phyloP scores from a whole-genome alignment of 306 rosid species.

The Pterocarpus macrocarpus region DNA sequence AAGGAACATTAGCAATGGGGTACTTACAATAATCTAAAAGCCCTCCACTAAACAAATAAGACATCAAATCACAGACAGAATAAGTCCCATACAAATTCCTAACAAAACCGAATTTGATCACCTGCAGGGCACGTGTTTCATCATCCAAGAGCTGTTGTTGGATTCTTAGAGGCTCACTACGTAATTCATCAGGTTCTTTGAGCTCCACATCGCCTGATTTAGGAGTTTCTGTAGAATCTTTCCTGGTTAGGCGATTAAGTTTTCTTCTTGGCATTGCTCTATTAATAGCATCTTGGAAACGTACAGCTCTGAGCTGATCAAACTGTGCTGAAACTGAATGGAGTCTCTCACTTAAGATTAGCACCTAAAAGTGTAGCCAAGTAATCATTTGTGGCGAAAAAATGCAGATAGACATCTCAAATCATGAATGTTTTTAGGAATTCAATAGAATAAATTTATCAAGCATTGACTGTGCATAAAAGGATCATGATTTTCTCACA shows the following conservation, averaged over 20 bases:
- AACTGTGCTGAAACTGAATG: slow-evolving; percentile 86
- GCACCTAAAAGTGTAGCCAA: slow-evolving; percentile 62
- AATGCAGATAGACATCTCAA: slow-evolving; percentile 28
- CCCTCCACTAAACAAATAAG: slow-evolving; percentile 26
- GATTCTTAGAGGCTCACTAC: slow-evolving; percentile 67
- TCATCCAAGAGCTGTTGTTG: slow-evolving; percentile 91
- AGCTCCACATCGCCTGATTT: slow-evolving; percentile 56
- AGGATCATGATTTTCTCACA: background rate
- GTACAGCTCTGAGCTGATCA: slow-evolving; percentile 95
- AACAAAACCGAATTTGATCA: slow-evolving; percentile 36
- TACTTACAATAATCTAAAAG: slow-evolving; percentile 40
- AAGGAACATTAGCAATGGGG: slow-evolving; percentile 39
- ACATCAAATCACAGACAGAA: slow-evolving; percentile 28
- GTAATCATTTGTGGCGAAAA: slow-evolving; percentile 33
- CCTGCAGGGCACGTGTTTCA: slow-evolving; percentile 99
- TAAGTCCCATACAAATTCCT: slow-evolving; percentile 23
- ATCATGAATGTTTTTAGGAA: slow-evolving; percentile 28
- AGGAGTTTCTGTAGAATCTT: slow-evolving; percentile 58
- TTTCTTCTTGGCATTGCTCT: slow-evolving; percentile 83
- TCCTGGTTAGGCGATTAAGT: slow-evolving; percentile 56
- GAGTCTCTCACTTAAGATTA: slow-evolving; percentile 90
- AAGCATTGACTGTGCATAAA: slow-evolving; percentile 28
- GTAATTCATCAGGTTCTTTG: slow-evolving; percentile 71
- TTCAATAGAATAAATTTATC: slow-evolving; percentile 27
- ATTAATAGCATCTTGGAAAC: slow-evolving; percentile 88